Evolutionary conservation across 1,139 yeast species (phyloP), one percentile per base, ranked within the genome.

Genomic region (Debaryomyces udenii): DNA sequence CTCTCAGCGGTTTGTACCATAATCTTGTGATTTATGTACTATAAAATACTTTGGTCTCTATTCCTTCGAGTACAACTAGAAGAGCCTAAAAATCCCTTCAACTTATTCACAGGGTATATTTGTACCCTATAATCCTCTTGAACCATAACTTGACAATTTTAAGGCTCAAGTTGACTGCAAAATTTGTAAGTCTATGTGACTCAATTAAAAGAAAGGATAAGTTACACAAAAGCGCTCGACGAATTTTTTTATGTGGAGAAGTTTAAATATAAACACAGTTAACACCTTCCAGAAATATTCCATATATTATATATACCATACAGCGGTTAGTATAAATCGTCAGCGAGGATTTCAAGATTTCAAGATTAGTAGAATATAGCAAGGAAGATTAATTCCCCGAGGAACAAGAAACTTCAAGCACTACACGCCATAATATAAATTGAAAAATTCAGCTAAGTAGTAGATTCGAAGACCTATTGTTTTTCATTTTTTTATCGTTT

Each of bases 221-320:
- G 24, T 34, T 34, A 34, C 37, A 34, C 37, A 34, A 34, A 34
- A 17, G 15, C 37, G 16, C 9, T 17, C 30, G 30, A 11, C 23
- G 26, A 13, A 26, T 24, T 34, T 34, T 34, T 34, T 27, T 34
- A 34, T 34, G 37, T 34, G 37, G 37, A 34, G 37, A 34, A 26
- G 9, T 26, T 26, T 7, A 26, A 34, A 26, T 26, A 27, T 22
- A 32, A 34, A 26, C 27, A 34, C 29, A 32, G 23, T 14, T 11
- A 23, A 32, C 16, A 23, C 28, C 11, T 22, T 17, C 9, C 27
- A 13, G 15, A 11, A 14, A 29, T 9, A 20, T 23, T 32, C 9
- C 20, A 17, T 23, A 32, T 23, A 31, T 18, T 30, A 31, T 22
- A 23, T 33, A 33, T 34, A 34, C 24, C 24, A 16, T 20, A 20